These are phyloP conservation scores for Bondarzewia mesenterica DNA, from an alignment of 1,284 basidiomycete species.

Conservation along the genomic window DNA sequence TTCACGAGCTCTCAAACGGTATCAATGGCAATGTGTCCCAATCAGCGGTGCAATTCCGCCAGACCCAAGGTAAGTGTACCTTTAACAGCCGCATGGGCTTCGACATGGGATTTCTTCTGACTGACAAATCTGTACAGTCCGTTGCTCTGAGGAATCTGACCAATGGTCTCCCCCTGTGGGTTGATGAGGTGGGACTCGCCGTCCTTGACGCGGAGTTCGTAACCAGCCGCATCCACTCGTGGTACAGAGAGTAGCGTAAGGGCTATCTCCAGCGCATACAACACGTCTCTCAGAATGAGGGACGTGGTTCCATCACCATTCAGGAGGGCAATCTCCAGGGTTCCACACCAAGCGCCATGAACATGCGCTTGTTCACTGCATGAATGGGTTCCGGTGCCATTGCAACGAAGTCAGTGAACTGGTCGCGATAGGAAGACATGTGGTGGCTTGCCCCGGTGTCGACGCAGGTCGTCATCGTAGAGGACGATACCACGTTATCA, in stretches of 20 bases:
- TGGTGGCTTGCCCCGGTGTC: no score
- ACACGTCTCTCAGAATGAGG: no score
- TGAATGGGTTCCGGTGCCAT: no score
- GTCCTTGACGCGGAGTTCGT: constrained; percentile 14
- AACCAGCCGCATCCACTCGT: constrained; percentile 19
- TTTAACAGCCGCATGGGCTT: constrained; percentile 5
- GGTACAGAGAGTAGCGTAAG: constrained; percentile 26
- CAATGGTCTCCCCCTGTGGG: constrained; percentile 15
- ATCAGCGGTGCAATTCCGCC: constrained; percentile 21
- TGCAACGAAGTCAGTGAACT: no score
- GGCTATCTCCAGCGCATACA: no score
- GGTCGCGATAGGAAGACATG: no score
- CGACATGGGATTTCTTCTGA: background rate
- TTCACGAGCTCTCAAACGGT: constrained; percentile 19
- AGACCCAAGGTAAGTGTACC: constrained; percentile 10
- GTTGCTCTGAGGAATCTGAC: constrained; percentile 15
- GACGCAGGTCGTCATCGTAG: no score
- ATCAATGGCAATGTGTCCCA: constrained; percentile 26
- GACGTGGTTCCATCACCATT: no score
- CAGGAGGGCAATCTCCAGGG: no score
- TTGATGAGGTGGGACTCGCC: constrained; percentile 16
- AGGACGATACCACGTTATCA: no score
- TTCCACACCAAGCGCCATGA: no score
- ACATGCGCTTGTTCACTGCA: no score
- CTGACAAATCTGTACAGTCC: constrained; percentile 22